These are phyloP conservation scores for Carex arenaria DNA, from an alignment of 202 grass and related monocot genomes.

Conservation along the genomic window DNA sequence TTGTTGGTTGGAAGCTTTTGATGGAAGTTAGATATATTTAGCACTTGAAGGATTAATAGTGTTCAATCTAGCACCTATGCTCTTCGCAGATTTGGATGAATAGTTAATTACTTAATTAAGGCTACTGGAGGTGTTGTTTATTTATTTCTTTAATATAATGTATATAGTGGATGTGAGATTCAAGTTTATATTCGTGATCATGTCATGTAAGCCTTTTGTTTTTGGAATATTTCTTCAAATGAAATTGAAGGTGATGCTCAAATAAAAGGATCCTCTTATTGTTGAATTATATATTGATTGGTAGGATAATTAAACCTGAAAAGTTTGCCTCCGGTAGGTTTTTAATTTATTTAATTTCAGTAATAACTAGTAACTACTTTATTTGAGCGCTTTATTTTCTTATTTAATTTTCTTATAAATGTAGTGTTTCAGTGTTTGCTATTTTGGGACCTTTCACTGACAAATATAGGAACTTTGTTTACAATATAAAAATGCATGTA, in stretches of 20 bases:
- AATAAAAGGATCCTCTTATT: not conserved
- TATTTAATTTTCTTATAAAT: too few species aligned
- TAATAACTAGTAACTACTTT: too few species aligned
- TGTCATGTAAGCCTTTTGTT: not conserved
- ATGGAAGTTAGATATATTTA: not conserved
- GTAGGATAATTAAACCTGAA: not conserved
- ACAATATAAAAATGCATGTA: too few species aligned
- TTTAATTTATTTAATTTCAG: too few species aligned
- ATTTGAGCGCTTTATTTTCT: too few species aligned
- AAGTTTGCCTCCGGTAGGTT: not conserved
- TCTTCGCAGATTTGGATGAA: not conserved
- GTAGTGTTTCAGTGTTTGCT: too few species aligned
- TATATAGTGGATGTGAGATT: not conserved
- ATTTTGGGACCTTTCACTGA: too few species aligned
- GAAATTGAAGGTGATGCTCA: not conserved
- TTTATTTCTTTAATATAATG: constrained; percentile 2
- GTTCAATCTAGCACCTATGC: not conserved
- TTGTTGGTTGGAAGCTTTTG: not conserved
- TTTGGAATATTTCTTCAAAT: not conserved
- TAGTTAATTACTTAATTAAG: not conserved
- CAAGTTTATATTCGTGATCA: not conserved
- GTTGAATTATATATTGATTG: not conserved
- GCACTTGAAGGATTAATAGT: not conserved
- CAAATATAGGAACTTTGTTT: too few species aligned
- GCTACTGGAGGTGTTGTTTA: not conserved